These are phyloP conservation scores for Lipomyces yarrowii DNA, from an alignment of 1,139 yeast genomes.

Conservation along the genomic window DNA sequence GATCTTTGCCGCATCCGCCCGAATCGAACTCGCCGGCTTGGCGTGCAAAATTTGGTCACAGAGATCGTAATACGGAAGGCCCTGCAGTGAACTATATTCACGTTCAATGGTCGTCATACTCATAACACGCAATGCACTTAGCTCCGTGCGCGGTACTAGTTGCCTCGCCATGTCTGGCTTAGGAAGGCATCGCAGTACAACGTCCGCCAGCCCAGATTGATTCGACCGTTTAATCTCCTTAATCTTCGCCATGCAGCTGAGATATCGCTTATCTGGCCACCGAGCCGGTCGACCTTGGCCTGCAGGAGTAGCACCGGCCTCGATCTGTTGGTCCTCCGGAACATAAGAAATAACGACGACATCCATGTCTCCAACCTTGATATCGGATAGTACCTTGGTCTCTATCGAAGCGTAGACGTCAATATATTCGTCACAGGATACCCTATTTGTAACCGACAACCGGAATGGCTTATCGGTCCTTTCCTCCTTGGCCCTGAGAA, in stretches of 20 bases:
- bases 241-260: conserved; percentile 76
- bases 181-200: conserved; percentile 68
- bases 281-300: conserved; percentile 10
- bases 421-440: conserved; percentile 82
- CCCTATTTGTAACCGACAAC: conserved; percentile 72
- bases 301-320: conserved; percentile 14
- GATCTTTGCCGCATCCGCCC: conserved; percentile 32
- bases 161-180: conserved; percentile 54
- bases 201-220: conserved; percentile 64
- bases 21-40: conserved; percentile 46
- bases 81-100: conserved; percentile 82
- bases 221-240: conserved; percentile 65
- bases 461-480: conserved; percentile 64
- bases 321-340: conserved; percentile 18
- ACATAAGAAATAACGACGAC: conserved; percentile 64
- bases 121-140: conserved; percentile 72
- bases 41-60: conserved; percentile 66
- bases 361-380: conserved; percentile 73
- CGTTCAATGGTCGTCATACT: conserved; percentile 87
- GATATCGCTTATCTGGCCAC: conserved; percentile 33
- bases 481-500: conserved; percentile 70
- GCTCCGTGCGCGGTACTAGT: conserved; percentile 63
- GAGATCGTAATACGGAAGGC: conserved; percentile 79
- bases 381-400: conserved; percentile 53
- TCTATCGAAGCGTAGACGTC: conserved; percentile 83